Conservation (phyloP, 2,329 filamentous ascomycete species). For the Cladophialophora bantiana region DNA sequence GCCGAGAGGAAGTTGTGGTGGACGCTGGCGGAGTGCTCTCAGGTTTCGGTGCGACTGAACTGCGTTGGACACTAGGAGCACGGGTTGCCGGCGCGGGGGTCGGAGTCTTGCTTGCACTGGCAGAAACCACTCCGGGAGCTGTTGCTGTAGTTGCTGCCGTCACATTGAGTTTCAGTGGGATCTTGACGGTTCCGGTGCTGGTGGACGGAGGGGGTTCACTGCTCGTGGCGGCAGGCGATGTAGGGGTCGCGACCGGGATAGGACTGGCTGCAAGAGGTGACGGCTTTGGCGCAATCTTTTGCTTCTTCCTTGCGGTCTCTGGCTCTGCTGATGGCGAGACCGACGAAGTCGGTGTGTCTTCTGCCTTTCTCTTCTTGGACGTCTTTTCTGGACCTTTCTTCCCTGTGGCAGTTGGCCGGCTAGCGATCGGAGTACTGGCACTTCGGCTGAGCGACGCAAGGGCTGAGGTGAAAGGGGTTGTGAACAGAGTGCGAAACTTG, state of each 20-base stretch:
- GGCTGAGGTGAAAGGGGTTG: constrained; percentile 38
- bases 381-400: constrained; percentile 43
- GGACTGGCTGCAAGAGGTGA: constrained; percentile 42
- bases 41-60: constrained; percentile 37
- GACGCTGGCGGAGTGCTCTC: constrained; percentile 40
- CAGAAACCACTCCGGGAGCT: constrained; percentile 2
- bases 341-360: constrained; percentile 51
- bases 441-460: constrained; percentile 41
- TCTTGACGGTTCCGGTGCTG: constrained; percentile 39
- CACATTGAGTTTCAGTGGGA: constrained; percentile 40
- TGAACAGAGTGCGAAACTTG: constrained; percentile 48
- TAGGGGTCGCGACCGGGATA: constrained; percentile 54
- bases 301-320: constrained; percentile 47
- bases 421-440: constrained; percentile 39
- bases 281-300: constrained; percentile 46
- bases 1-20: constrained; percentile 39
- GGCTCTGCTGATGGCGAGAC: constrained; percentile 40
- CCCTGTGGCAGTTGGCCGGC: constrained; percentile 32
- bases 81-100: constrained; percentile 34
- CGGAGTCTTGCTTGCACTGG: constrained; percentile 26
- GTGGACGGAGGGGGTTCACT: constrained; percentile 32
- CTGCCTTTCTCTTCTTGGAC: constrained; percentile 63
- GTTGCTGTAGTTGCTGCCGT: constrained; percentile 23
- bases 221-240: constrained; percentile 45
- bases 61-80: constrained; percentile 35